Evolutionary conservation across 1,284 basidiomycete species (phyloP).

Genomic region (Wallemia mellicola): DNA sequence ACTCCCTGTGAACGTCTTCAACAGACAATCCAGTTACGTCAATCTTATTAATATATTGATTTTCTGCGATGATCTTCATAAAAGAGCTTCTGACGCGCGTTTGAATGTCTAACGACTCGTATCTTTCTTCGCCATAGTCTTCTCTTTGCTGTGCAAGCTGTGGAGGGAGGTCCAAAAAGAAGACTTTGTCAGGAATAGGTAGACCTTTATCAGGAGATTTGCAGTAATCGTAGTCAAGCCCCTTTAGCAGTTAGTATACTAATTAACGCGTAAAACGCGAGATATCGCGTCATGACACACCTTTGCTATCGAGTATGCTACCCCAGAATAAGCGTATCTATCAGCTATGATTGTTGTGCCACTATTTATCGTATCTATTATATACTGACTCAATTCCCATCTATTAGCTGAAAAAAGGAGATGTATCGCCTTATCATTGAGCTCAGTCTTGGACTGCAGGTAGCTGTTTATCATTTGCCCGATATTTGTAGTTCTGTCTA

Average conservation of each 20-base stretch:
- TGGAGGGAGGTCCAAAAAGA: constrained; percentile 61
- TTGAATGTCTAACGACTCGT: constrained; percentile 16
- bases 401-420: constrained; percentile 87
- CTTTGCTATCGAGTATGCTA: constrained; percentile 77
- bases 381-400: constrained; percentile 47
- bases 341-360: constrained; percentile 64
- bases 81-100: constrained; percentile 12
- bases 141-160: constrained; percentile 39
- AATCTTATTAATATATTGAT: not conserved
- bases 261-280: constrained; percentile 2
- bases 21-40: not conserved
- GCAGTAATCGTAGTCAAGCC: constrained; percentile 41
- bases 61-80: constrained; percentile 1
- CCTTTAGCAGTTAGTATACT: constrained; percentile 11
- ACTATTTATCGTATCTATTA: constrained; percentile 6
- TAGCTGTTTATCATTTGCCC: constrained; percentile 86
- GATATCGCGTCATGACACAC: constrained; percentile 21
- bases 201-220: constrained; percentile 52
- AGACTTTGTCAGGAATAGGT: constrained; percentile 56
- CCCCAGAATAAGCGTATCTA: constrained; percentile 86
- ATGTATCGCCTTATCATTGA: constrained; percentile 57
- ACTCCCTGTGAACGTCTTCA: not conserved
- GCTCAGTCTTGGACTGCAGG: constrained; percentile 21
- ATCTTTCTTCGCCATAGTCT: constrained; percentile 63
- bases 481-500: constrained; percentile 72